Conservation (phyloP, 495 filamentous ascomycete species). For the Aspergillus affinis region DNA sequence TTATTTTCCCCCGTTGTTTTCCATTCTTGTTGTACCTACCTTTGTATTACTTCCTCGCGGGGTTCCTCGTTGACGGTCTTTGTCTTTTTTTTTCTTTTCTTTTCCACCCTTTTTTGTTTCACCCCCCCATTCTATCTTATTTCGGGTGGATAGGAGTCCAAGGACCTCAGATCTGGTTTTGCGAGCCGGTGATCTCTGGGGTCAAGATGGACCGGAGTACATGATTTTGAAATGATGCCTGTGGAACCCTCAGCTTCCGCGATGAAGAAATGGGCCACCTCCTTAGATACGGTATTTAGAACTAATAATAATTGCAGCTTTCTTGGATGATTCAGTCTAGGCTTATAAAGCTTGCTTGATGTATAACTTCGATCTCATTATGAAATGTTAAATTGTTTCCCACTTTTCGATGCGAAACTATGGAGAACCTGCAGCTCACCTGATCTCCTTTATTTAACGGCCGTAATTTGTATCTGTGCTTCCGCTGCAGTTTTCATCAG, state of each 20-base stretch:
- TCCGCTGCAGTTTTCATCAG: too few relatives aligned
- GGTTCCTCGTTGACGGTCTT: not conserved
- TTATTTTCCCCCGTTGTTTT: slow-evolving; percentile 12
- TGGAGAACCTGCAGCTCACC: too few relatives aligned
- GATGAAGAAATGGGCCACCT: slow-evolving; percentile 15
- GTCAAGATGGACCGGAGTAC: not conserved
- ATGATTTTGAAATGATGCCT: slow-evolving; percentile 21
- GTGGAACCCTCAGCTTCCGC: slow-evolving; percentile 11
- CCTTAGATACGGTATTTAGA: slow-evolving; percentile 23
- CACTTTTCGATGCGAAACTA: too few relatives aligned
- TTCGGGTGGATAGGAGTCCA: not conserved
- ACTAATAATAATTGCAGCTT: slow-evolving; percentile 26
- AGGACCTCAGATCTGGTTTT: not conserved
- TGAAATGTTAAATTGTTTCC: too few relatives aligned
- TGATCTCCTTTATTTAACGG: too few relatives aligned
- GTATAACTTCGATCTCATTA: too few relatives aligned
- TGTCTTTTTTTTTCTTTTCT: not conserved
- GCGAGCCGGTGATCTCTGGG: not conserved
- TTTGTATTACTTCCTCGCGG: not conserved
- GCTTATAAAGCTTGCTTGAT: too few relatives aligned
- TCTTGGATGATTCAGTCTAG: slow-evolving; percentile 1
- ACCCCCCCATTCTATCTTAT: not conserved
- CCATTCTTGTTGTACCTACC: slow-evolving; percentile 9
- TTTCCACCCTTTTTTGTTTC: not conserved
- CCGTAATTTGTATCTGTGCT: too few relatives aligned